Conservation (phyloP, 345 rosid species). For the Linum usitatissimum region DNA sequence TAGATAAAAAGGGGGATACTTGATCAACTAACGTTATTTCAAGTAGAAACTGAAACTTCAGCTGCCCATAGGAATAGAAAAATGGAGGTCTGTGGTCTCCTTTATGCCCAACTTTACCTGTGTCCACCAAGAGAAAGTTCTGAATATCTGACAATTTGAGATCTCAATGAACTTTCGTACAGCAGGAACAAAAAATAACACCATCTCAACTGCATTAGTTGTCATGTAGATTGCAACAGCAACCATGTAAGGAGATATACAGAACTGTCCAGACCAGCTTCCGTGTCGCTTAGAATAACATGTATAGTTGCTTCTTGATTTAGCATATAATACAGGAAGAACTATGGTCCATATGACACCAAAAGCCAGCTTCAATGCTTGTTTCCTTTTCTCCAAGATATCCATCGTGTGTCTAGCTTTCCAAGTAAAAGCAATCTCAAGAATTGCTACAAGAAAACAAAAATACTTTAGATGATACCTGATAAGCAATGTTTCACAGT, state of each 20-base stretch:
- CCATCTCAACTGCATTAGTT: conserved; percentile 64
- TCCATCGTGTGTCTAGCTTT: conserved; percentile 63
- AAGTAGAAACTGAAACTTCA: too few species aligned
- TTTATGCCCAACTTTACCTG: conserved; percentile 37
- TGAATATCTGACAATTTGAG: conserved; percentile 58
- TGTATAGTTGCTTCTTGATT: conserved; percentile 62
- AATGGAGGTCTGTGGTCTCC: background rate
- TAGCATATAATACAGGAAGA: conserved; percentile 67
- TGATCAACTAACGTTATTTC: too few species aligned
- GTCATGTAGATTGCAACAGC: conserved; percentile 58
- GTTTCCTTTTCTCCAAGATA: conserved; percentile 47
- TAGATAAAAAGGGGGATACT: too few species aligned
- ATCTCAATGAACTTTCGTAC: conserved; percentile 68
- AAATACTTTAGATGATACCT: background rate
- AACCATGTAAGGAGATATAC: conserved; percentile 80
- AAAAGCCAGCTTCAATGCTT: conserved; percentile 47
- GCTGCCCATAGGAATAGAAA: background rate
- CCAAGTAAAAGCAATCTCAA: conserved; percentile 82
- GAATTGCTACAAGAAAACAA: conserved; percentile 45
- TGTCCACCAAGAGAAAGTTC: conserved; percentile 60
- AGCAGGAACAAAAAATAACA: conserved; percentile 76
- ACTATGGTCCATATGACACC: conserved; percentile 73
- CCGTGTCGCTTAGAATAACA: conserved; percentile 53
- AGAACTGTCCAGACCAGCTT: conserved; percentile 76
- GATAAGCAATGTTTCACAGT: background rate